Base-by-base conservation (phyloP, 2,329 filamentous ascomycete species). In the Fusarium nisikadoi region DNA sequence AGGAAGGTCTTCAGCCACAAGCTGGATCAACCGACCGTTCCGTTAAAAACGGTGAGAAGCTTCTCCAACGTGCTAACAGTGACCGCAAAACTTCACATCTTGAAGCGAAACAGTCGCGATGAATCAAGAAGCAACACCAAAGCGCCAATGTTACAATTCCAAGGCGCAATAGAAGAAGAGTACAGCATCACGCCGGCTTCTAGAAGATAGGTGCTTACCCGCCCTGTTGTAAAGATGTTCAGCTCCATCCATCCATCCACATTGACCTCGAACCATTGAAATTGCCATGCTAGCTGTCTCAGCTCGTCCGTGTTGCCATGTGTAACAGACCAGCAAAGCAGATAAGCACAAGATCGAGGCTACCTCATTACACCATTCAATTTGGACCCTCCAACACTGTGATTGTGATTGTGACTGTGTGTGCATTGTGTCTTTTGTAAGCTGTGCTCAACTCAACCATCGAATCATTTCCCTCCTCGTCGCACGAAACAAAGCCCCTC, bases 311-410 rank as follows among this genome's bases (percentile, higher is more conserved):
- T 29, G 38, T 58, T 53, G 61, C 56, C 50, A 39, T 73, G 61
- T 63, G 43, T 52, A 56, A 67, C 62, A 49, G 42, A 33, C 49
- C 57, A 71, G 33, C 62, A 56, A 50, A 31, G 54, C 41, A 68
- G 54, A 47, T 60, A 49, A 57, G 62, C 56, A 72, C 69, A 72
- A 71, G 64, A 72, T 72, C 69, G 53, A 71, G 65, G 43, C 38
- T 35, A 58, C 50, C 39, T 64, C 8, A 35, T 25, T 29, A 29
- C 60, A 65, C 56, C 33, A 45, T 56, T 65, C 46, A 39, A 43
- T 20, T 58, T 23, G 41, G 53, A 43, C 55, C 42, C 41, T 25
- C 47, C 27, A 35, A 47, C 27, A 61, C 56, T 52, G 57, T 58
- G n/a, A 39, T n/a, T 53, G 46, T 49, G 45, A 13, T 20, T 46